These are phyloP conservation scores for Entelexis paramagnoliae DNA, from an alignment of 1,139 yeast species.

Conservation along the genomic window DNA sequence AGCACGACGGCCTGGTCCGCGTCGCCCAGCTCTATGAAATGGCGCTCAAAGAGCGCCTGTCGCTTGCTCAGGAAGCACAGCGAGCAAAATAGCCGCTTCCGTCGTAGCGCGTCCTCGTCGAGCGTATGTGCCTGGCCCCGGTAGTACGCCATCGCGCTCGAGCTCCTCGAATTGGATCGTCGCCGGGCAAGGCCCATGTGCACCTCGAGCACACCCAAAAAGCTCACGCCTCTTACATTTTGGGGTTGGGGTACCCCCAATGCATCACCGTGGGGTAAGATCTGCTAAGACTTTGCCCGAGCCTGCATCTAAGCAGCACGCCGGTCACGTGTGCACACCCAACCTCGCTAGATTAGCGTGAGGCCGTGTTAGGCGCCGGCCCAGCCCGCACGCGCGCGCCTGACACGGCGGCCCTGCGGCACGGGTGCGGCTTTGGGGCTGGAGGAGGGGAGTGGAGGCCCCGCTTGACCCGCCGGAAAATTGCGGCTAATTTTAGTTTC, in stretches of 20 bases:
- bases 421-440: no score
- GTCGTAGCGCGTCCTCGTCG: neutral
- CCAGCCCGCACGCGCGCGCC: no score
- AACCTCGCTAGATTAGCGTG: no score
- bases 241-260: slow-evolving; percentile 10
- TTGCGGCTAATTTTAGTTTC: no score
- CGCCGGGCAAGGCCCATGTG: neutral
- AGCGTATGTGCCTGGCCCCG: neutral
- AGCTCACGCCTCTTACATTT: slow-evolving; percentile 1
- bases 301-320: no score
- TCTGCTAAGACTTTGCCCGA: neutral
- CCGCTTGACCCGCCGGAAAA: no score
- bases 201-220: neutral
- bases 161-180: neutral
- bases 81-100: slow-evolving; percentile 16
- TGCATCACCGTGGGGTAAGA: slow-evolving; percentile 2
- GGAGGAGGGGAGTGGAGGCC: no score
- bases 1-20: slow-evolving; percentile 24
- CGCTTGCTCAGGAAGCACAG: slow-evolving; percentile 17
- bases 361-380: no score
- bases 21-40: slow-evolving; percentile 12
- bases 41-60: slow-evolving; percentile 13
- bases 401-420: no score
- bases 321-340: neutral
- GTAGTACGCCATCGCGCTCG: neutral